Percentiles rank a stretch among this genome's conserved stretches.
Conservation (phyloP, 768 basidiomycete species). For the Tephrocybe rancida region DNA sequence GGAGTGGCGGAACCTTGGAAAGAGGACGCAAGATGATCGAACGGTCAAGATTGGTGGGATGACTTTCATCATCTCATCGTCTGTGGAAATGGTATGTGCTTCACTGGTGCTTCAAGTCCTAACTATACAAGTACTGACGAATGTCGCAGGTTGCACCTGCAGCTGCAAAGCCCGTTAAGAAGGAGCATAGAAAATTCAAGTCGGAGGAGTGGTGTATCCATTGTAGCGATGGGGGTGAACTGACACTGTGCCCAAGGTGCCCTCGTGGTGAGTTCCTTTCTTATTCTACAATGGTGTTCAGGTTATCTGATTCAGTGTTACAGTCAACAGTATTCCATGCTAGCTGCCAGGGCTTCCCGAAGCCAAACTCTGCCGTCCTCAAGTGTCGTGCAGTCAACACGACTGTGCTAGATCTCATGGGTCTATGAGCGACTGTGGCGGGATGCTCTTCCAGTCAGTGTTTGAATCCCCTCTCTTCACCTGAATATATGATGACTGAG, state of each 20-base stretch:
- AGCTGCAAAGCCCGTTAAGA: constrained; percentile 25
- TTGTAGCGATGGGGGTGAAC: constrained; percentile 61
- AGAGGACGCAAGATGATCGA: constrained; percentile 42
- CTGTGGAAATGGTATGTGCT: constrained; percentile 15
- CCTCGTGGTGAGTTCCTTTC: constrained; percentile 48
- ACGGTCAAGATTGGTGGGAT: constrained; percentile 34
- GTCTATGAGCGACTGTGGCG: constrained; percentile 48
- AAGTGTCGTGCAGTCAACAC: constrained; percentile 51
- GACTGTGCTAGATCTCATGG: constrained; percentile 46
- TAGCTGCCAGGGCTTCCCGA: constrained; percentile 42
- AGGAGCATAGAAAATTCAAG: constrained; percentile 39
- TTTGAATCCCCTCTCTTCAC: background rate
- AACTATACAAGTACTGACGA: background rate
- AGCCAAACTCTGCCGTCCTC: constrained; percentile 26
- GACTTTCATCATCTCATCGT: constrained; percentile 27
- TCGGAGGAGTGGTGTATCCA: constrained; percentile 61
- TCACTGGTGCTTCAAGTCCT: background rate
- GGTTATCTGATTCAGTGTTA: background rate
- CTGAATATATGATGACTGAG: background rate
- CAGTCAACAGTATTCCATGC: constrained; percentile 51
- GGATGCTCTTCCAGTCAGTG: constrained; percentile 58
- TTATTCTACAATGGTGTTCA: background rate
- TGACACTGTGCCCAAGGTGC: constrained; percentile 49
- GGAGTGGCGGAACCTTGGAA: constrained; percentile 49
- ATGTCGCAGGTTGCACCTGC: constrained; percentile 13